A percentile compares a stretch with the other conserved stretches of the same genome.
Evolutionary conservation across 1,284 basidiomycete genomes (phyloP).

Genomic region (Naganishia sp.): DNA sequence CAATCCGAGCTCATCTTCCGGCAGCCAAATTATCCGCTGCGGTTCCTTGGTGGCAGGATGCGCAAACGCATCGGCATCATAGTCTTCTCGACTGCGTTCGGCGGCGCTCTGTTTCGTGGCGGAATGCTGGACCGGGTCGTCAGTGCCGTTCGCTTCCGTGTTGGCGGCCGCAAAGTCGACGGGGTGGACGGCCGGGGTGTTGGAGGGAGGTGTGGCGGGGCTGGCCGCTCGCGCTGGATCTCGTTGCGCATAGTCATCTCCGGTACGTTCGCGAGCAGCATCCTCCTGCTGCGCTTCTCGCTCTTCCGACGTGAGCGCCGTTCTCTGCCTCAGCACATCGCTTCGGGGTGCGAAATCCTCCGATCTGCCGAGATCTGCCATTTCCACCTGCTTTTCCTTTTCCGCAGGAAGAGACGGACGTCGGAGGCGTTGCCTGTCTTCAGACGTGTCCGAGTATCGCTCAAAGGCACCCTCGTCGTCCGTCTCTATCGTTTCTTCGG

Average conservation of each 20-base stretch:
- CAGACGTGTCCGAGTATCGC: constrained; percentile 13
- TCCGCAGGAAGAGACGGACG: constrained; percentile 14
- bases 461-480: constrained; percentile 14
- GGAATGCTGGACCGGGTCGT: neutral
- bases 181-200: neutral
- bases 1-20: constrained; percentile 68
- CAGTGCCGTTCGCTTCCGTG: neutral
- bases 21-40: constrained; percentile 78
- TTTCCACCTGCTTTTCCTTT: constrained; percentile 16
- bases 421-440: constrained; percentile 12
- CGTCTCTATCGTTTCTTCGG: neutral
- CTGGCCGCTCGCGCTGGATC: too few relatives aligned
- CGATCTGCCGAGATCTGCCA: constrained; percentile 10
- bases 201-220: neutral
- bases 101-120: constrained; percentile 5
- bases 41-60: constrained; percentile 75
- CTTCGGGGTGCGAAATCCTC: neutral
- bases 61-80: constrained; percentile 60
- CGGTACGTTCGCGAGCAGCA: neutral
- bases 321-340: neutral
- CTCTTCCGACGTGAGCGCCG: constrained; percentile 1
- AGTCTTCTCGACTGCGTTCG: constrained; percentile 22
- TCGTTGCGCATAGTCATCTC: neutral
- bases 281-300: constrained; percentile 14
- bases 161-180: constrained; percentile 8